phyloP scores from a whole-genome alignment of 768 basidiomycete genomes.

The Tylopilus vinaceipallidus region DNA sequence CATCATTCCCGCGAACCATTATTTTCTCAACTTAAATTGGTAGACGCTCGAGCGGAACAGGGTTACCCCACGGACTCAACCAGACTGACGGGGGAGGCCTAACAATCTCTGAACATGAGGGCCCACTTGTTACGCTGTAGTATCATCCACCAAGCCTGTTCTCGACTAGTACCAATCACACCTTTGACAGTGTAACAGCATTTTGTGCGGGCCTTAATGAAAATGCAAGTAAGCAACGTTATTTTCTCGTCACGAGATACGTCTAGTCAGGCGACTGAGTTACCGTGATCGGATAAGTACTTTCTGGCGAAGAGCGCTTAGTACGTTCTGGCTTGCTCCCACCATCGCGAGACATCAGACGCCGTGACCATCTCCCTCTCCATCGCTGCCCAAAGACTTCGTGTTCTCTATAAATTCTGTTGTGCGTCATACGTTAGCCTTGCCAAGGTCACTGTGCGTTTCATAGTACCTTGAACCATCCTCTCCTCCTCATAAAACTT shows the following conservation, averaged over 20 bases:
- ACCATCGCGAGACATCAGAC: conserved; percentile 50
- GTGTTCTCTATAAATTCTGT: too few relatives aligned
- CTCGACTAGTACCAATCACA: too few relatives aligned
- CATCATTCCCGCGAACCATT: too few relatives aligned
- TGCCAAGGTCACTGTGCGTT: conserved; percentile 23
- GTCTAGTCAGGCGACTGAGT: not conserved
- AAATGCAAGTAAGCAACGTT: not conserved
- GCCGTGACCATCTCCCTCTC: too few relatives aligned
- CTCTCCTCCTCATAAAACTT: conserved; percentile 19
- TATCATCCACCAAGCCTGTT: too few relatives aligned
- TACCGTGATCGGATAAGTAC: not conserved
- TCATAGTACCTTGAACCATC: conserved; percentile 29
- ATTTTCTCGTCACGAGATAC: too few relatives aligned
- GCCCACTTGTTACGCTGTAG: too few relatives aligned
- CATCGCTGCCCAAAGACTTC: conserved; percentile 51
- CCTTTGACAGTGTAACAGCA: not conserved
- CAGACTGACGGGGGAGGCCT: too few relatives aligned
- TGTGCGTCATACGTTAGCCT: conserved; percentile 18
- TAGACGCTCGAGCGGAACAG: too few relatives aligned
- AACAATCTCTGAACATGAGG: too few relatives aligned
- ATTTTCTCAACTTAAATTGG: too few relatives aligned
- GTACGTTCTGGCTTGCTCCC: conserved; percentile 35
- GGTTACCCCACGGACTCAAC: too few relatives aligned
- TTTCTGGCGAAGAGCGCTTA: not conserved
- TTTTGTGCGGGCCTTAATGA: not conserved